Base-by-base conservation (phyloP, 305 asterid genomes). In the Petunia hybrid region DNA sequence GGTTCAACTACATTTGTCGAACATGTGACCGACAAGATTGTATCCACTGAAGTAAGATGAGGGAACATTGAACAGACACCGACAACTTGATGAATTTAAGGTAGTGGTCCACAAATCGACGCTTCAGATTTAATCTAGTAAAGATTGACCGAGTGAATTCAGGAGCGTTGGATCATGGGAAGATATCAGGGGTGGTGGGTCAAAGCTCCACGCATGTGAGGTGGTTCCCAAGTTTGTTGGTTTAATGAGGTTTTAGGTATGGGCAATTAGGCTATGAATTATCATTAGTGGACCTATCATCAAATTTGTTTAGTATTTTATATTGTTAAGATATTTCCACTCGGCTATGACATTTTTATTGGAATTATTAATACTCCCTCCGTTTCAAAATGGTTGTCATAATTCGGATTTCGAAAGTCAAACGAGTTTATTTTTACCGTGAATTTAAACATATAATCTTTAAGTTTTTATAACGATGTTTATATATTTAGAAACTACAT, bases 11-110 rank as follows among this genome's bases (percentile, higher is more conserved):
- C 70, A n/a, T 46, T 42, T 89, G 93, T 87, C 63, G 80, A 82
- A 76, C 9, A 39, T 62, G 64, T 76, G 76, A 73, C 40, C 14
- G 83, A 80, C 90, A 82, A 56, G 1, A 46, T 64, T 79, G 69
- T 83, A 66, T 81, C 83, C 57, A 57, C 39, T 73, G 80, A 43
- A 76, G 71, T 83, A 31, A 1, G 62, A 48, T 35, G 63, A 13
- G 86, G 89, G 89, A 69, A 84, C 89, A 84, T 22, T 9, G 61
- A 80, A 65, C 85, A 84, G 93, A 88, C 92, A 87, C 70, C 63
- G 75, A 38, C 87, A 87, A 83, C 89, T 66, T 83, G 90, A 85
- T 77, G 1, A 82, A 86, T 84, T 88, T 76, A 86, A 89, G 75
- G 76, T 83, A 60, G 83, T 85, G 90, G 86, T 74, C 86, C 82